Percentiles rank a stretch among this genome's conserved stretches.
Evolutionary conservation across 164 flowering plant species (phyloP).

Genomic region (Piper longum): DNA sequence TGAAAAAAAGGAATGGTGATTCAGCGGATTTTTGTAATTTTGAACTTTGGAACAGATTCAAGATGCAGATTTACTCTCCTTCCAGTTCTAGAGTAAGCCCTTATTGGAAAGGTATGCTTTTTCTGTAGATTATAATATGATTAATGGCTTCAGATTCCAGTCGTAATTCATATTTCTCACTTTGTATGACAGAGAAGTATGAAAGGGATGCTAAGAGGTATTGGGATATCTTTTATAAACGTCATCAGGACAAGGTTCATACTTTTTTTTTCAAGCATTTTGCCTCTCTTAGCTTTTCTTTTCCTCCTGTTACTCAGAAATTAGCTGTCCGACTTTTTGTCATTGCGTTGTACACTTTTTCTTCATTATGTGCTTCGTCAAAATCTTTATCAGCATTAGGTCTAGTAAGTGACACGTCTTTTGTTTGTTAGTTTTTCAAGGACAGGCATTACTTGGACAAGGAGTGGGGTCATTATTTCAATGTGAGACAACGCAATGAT

Average conservation of each 20-base stretch:
- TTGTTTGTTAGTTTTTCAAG: conserved; percentile 67
- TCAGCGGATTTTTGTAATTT: not conserved
- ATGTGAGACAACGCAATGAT: conserved; percentile 33
- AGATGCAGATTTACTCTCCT: conserved; percentile 48
- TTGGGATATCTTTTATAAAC: conserved; percentile 90
- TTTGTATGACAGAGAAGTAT: conserved; percentile 45
- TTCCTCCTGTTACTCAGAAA: not conserved
- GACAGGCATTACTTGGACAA: conserved; percentile 93
- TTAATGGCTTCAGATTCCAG: not conserved
- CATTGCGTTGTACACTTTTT: not conserved
- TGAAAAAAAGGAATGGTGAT: not conserved
- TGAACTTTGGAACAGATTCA: conserved; percentile 1
- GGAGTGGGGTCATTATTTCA: conserved; percentile 82
- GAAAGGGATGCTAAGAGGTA: conserved; percentile 86
- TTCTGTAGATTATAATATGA: not conserved
- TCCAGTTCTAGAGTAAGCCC: conserved; percentile 35
- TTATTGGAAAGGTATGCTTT: conserved; percentile 55
- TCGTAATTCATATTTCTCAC: not conserved
- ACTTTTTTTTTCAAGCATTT: not conserved
- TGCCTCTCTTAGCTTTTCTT: no score
- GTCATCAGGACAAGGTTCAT: conserved; percentile 66
- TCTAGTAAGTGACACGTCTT: not conserved
- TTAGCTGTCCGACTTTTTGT: not conserved
- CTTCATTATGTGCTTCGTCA: no score
- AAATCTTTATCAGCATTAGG: no score